Conservation (phyloP, 1,284 basidiomycete species). For the Cryptococcus neoformans region DNA sequence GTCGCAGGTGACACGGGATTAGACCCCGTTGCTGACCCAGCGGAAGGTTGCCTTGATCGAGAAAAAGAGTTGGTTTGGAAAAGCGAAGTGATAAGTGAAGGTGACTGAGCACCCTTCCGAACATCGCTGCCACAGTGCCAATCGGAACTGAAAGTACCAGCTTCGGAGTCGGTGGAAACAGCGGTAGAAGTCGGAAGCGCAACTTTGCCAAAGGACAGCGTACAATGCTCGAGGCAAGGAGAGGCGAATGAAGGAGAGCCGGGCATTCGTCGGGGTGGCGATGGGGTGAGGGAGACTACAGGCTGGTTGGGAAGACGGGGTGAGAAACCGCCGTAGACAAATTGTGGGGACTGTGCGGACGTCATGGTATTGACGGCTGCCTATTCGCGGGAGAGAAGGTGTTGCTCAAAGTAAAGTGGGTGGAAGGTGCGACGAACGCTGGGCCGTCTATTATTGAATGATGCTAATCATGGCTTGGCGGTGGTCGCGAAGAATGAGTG, state of each 20-base stretch:
- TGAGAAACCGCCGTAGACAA: neutral
- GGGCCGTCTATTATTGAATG: too few species aligned
- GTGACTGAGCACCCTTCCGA: slow-evolving; percentile 6
- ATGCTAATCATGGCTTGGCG: too few species aligned
- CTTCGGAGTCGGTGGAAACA: slow-evolving; percentile 15
- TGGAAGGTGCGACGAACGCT: too few species aligned
- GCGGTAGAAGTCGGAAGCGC: slow-evolving; percentile 6
- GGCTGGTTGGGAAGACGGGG: neutral
- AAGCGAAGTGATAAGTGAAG: slow-evolving; percentile 10
- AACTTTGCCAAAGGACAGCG: slow-evolving; percentile 11
- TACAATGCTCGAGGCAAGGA: neutral
- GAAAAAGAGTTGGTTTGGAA: slow-evolving; percentile 8
- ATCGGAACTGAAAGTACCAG: slow-evolving; percentile 11
- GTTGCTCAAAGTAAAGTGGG: too few species aligned
- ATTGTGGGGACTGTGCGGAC: neutral
- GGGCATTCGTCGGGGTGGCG: too few species aligned
- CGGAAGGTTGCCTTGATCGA: slow-evolving; percentile 1
- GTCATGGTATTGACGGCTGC: neutral
- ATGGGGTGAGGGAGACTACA: neutral
- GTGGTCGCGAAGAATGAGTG: too few species aligned
- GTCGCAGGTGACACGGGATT: slow-evolving; percentile 2
- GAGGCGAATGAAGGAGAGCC: neutral
- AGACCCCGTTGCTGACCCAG: neutral
- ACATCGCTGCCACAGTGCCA: neutral
- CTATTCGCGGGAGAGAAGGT: too few species aligned